Base-by-base conservation (phyloP, 2,329 filamentous ascomycete species). In the Penicillium sp. region DNA sequence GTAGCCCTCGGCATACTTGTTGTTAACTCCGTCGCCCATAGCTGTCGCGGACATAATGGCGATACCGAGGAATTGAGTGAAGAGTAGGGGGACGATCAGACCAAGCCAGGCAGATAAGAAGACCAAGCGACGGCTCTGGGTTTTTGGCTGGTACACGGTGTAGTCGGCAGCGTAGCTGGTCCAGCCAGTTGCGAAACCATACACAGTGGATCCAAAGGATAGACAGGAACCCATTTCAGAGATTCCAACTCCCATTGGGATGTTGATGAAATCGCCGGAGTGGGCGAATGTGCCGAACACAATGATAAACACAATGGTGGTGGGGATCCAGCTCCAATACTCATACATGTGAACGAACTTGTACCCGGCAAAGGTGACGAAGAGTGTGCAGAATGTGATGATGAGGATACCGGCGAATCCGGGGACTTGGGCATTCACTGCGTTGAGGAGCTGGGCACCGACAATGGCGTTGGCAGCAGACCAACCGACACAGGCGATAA, bases 391-490 rank as follows among this genome's bases (percentile, higher is more conserved):
- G 51, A 86, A 71, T 10, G 88, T 84, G 62, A 93, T 90, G 62
- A 93, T 83, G 40, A 93, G 75, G 60, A 94, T 89, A 21, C 89
- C 90, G 1, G 88, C 89, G 69, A 81, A 88, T 46, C 89, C 88
- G 7, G 89, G 88, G 63, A 93, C 85, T 50, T 83, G 74, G 46
- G 74, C 70, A 70, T 91, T 92, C 46, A 93, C 86, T 0, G 90
- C 87, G 56, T 90, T 82, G 65, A 94, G 81, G 7, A 93, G 82
- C 71, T 93, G 88, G 0, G 89, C 89, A 19, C 89, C 90, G 17
- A 93, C 89, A 61, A 94, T 92, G 54, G 85, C 84, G 69, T 94
- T 93, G 63, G 92, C 86, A 0, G 87, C 82, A 5, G 87, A 87
- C 86, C 90, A 93, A 50, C 90, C 90, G 6, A 91, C 72, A 68